phyloP scores from a whole-genome alignment of 1,139 yeast genomes.

The Wickerhamomyces sp. region DNA sequence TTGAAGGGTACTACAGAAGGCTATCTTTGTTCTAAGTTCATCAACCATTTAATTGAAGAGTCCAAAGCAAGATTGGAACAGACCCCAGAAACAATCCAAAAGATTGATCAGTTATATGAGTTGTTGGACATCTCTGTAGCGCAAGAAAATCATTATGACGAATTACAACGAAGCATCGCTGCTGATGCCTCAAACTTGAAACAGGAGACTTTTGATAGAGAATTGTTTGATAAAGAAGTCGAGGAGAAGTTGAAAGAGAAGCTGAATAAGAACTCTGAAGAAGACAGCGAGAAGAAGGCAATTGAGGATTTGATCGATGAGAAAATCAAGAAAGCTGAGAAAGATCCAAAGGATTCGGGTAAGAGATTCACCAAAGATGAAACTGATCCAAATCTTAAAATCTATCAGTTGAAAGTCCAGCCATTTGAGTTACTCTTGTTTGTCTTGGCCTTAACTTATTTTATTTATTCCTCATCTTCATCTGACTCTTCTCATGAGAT shows the following conservation, averaged over 20 bases:
- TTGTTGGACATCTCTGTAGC: slow-evolving; percentile 5
- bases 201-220: slow-evolving; percentile 18
- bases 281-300: slow-evolving; percentile 12
- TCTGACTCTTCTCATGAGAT: slow-evolving; percentile 30
- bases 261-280: slow-evolving; percentile 1
- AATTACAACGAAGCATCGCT: slow-evolving; percentile 14
- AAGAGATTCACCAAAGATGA: slow-evolving; percentile 24
- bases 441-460: slow-evolving; percentile 25
- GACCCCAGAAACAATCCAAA: background rate
- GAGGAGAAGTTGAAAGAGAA: slow-evolving; percentile 3
- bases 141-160: slow-evolving; percentile 14
- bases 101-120: background rate
- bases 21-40: slow-evolving; percentile 13
- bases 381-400: slow-evolving; percentile 26
- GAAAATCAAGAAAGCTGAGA: slow-evolving; percentile 2
- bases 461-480: slow-evolving; percentile 24
- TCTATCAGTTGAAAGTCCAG: slow-evolving; percentile 27
- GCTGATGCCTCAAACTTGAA: slow-evolving; percentile 11
- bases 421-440: slow-evolving; percentile 29
- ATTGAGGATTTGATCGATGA: slow-evolving; percentile 12
- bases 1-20: slow-evolving; percentile 11
- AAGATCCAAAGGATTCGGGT: slow-evolving; percentile 2
- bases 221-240: slow-evolving; percentile 9
- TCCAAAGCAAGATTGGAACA: background rate
- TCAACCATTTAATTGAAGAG: slow-evolving; percentile 5